Conservation (phyloP, 768 basidiomycete species). For the Pisolithus albus region DNA sequence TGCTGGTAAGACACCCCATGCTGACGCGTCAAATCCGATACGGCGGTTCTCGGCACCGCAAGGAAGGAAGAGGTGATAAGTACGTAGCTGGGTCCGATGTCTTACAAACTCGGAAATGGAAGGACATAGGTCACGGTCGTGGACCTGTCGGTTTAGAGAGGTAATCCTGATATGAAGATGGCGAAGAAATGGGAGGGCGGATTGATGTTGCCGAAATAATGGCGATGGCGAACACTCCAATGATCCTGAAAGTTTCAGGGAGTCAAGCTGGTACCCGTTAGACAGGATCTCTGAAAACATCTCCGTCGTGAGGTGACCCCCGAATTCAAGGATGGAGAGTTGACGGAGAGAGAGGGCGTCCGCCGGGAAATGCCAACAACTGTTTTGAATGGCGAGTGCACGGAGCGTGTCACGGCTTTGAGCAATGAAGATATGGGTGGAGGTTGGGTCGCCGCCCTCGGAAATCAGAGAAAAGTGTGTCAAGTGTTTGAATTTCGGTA, state of each 20-base stretch:
- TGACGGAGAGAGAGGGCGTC: constrained; percentile 51
- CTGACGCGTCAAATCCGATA: constrained; percentile 61
- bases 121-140: constrained; percentile 61
- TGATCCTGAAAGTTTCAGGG: constrained; percentile 46
- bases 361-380: constrained; percentile 51
- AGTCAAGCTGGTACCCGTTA: constrained; percentile 59
- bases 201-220: constrained; percentile 38
- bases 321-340: constrained; percentile 57
- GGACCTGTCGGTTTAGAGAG: constrained; percentile 35
- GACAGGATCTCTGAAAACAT: constrained; percentile 54
- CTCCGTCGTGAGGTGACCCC: constrained; percentile 46
- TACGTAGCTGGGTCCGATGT: constrained; percentile 44
- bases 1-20: constrained; percentile 65
- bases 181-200: constrained; percentile 53
- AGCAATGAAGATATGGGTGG: constrained; percentile 41
- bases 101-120: constrained; percentile 62
- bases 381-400: constrained; percentile 48
- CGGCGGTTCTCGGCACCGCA: constrained; percentile 36
- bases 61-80: constrained; percentile 44
- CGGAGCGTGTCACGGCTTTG: constrained; percentile 50
- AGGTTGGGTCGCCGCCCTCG: constrained; percentile 33
- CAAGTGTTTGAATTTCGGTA: constrained; percentile 48
- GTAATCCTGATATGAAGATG: constrained; percentile 54
- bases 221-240: constrained; percentile 47
- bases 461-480: constrained; percentile 53